Base-by-base conservation (phyloP, 305 asterid genomes). In the Fraxinus platypoda region DNA sequence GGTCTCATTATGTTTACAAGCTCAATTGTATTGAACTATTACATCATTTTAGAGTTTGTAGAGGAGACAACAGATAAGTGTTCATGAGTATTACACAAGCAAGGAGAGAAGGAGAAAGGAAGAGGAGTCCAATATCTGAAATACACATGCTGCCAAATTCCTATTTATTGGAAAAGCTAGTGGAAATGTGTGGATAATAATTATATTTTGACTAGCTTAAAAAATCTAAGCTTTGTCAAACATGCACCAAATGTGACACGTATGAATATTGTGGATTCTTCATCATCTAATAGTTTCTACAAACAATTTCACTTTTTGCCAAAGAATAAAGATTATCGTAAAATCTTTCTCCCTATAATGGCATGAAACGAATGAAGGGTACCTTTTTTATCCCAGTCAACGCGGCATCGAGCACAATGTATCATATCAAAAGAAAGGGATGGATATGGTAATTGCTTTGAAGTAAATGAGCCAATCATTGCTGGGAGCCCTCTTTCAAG, bases 401-500 rank as follows among this genome's bases (percentile, higher is more conserved):
- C 84, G 62, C 80, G 97, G 85, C 98, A 93, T 75, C 96, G 92
- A 59, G 97, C 97, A 76, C 99, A 94, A 85, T 97, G 98, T 87
- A 97, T 90, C 99, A 97, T 97, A 84, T 97, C 99, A 75, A 95
- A 97, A 19, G 99, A 97, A 73, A 97, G 93, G 77, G 97, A 93
- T 52, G 99, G 97, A 90, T 87, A 93, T 12, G 99, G 98, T 85
- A 97, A 88, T 87, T 97, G 98, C 90, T 89, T 93, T 71, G 96
- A 91, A 81, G 93, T 84, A 84, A 97, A 95, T 75, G 98, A 95
- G 77, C 97, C 98, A 83, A 95, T 88, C 97, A 97, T 91, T 71
- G 99, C 99, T 15, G 99, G 99, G 82, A 95, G 97, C 74, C 99
- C 98, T 89, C 99, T 91, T 90, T 97, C 99, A 52, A 94, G 97